Conservation (phyloP, 2,329 filamentous ascomycete species). For the Calycina herbarum region DNA sequence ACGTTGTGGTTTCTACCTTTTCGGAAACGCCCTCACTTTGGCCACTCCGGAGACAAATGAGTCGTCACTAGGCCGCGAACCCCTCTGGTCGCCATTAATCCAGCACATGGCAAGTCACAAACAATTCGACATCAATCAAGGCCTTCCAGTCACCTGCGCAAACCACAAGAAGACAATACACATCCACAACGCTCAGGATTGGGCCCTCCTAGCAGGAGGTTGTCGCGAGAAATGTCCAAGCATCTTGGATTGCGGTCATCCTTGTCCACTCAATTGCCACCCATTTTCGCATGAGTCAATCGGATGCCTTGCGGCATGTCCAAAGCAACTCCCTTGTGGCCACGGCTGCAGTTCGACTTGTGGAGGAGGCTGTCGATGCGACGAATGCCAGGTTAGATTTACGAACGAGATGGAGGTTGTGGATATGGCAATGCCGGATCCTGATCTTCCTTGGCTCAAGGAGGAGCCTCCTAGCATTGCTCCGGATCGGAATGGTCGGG, state of each 20-base stretch:
- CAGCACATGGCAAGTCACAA: constrained; percentile 43
- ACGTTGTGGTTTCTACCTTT: constrained; percentile 77
- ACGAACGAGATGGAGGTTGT: not conserved
- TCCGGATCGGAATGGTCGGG: no score
- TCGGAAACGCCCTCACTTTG: constrained; percentile 67
- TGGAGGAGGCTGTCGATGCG: constrained; percentile 30
- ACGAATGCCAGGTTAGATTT: constrained; percentile 10
- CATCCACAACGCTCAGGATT: constrained; percentile 55
- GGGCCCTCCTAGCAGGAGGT: constrained; percentile 52
- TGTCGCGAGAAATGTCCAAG: constrained; percentile 49
- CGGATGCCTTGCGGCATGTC: constrained; percentile 31
- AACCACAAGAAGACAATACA: constrained; percentile 55
- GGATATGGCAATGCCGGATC: not conserved
- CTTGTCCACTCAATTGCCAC: constrained; percentile 34
- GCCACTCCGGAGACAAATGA: constrained; percentile 22
- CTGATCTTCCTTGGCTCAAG: no score
- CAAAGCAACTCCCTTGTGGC: constrained; percentile 29
- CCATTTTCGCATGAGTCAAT: constrained; percentile 31
- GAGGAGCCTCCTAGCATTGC: no score
- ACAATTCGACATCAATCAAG: constrained; percentile 37
- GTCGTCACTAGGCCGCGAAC: constrained; percentile 23
- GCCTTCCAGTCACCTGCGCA: constrained; percentile 63
- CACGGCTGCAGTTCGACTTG: constrained; percentile 34
- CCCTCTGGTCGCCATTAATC: constrained; percentile 38
- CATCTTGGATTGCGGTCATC: constrained; percentile 35